phyloP scores from a whole-genome alignment of 139 green algal genomes.

The Chlorella sp. region DNA sequence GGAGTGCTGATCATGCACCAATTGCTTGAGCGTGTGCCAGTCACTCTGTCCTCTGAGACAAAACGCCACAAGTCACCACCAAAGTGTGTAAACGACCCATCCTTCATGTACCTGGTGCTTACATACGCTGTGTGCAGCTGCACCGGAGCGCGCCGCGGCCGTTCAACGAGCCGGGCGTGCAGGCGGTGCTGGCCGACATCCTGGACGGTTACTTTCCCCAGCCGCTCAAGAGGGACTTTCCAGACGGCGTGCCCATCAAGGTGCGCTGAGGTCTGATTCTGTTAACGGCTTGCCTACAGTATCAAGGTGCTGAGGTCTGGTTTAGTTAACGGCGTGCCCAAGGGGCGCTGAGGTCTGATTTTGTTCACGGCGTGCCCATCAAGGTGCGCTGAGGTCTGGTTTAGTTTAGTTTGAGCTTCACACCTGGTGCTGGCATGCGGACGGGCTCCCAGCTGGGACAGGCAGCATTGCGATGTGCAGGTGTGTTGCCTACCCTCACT shows the following conservation, averaged over 20 bases:
- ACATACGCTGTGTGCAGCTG: constrained; percentile 7
- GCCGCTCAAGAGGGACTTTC: constrained; percentile 28
- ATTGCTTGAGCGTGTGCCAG: neutral
- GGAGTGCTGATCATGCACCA: neutral
- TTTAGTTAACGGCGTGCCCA: too few relatives aligned
- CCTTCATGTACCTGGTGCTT: neutral
- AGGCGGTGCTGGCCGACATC: constrained; percentile 9
- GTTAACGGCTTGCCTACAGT: constrained; percentile 44
- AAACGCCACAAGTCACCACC: neutral
- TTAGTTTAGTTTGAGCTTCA: too few relatives aligned
- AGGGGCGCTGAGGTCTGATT: constrained; percentile 25
- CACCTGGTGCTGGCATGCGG: too few relatives aligned
- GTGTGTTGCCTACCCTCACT: too few relatives aligned
- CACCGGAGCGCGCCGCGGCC: constrained; percentile 14
- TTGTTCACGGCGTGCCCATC: constrained; percentile 48
- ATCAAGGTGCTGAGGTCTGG: too few relatives aligned
- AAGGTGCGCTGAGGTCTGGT: too few relatives aligned
- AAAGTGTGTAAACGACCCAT: neutral
- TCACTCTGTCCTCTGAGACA: neutral
- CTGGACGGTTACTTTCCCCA: constrained; percentile 24
- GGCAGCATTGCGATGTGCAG: too few relatives aligned
- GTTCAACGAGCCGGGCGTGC: constrained; percentile 18
- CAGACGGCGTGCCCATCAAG: constrained; percentile 49
- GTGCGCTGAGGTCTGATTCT: constrained; percentile 27
- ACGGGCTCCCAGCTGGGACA: too few relatives aligned